A percentile compares a stretch with the other conserved stretches of the same genome.
phyloP scores from a whole-genome alignment of 768 basidiomycete species.

The Epithele typhae region DNA sequence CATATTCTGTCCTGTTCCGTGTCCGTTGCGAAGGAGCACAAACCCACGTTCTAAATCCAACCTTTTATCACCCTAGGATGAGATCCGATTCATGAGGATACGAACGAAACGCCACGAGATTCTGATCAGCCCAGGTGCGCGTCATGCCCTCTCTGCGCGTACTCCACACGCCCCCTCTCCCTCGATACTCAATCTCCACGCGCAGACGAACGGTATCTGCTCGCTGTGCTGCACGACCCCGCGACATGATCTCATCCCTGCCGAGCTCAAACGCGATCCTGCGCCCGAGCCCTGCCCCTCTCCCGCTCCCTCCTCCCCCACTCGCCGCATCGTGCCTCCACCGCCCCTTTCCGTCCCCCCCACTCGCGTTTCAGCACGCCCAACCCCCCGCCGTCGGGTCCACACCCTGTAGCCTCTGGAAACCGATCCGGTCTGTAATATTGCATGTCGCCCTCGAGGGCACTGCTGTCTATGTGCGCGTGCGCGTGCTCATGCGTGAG shows the following conservation, averaged over 20 bases:
- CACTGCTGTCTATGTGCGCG: not conserved
- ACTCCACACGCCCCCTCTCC: not conserved
- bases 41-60: not conserved
- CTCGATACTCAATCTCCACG: not conserved
- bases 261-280: too few species aligned
- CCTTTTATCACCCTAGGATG: conserved; percentile 50
- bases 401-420: too few species aligned
- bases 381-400: too few species aligned
- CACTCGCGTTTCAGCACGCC: too few species aligned
- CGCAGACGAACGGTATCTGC: conserved; percentile 72
- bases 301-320: not conserved
- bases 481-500: too few species aligned
- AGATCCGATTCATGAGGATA: conserved; percentile 84
- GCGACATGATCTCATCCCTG: conserved; percentile 46
- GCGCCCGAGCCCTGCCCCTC: not conserved
- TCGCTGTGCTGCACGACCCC: conserved; percentile 83
- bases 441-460: too few species aligned
- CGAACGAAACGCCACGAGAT: conserved; percentile 89
- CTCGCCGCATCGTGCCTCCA: not conserved
- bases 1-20: not conserved
- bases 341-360: too few species aligned
- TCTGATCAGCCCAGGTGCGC: conserved; percentile 88
- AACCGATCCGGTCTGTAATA: too few species aligned
- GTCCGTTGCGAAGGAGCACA: not conserved
- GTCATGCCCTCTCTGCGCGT: too few species aligned